Conservation (phyloP, 1,284 basidiomycete genomes). For the Tilletia caries region DNA sequence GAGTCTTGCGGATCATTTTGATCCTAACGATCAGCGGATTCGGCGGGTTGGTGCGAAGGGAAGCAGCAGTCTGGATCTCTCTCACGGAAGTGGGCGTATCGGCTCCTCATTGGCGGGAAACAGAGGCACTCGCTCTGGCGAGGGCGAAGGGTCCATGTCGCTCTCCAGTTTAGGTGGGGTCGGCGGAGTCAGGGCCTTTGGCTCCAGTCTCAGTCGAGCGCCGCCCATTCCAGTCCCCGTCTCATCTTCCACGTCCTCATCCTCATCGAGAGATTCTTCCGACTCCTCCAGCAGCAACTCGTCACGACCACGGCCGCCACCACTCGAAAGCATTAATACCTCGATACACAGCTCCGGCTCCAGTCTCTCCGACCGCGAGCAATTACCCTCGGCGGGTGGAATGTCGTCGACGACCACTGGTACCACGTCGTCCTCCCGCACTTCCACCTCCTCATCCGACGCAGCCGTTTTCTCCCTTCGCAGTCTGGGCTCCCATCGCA, state of each 20-base stretch:
- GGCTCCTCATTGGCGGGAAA: background rate
- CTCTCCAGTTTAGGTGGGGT: background rate
- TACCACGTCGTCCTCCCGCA: constrained; percentile 24
- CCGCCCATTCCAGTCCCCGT: background rate
- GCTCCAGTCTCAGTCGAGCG: background rate
- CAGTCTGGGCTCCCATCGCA: constrained; percentile 33
- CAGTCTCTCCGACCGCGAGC: background rate
- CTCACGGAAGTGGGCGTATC: too few species aligned
- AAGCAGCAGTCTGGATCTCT: too few species aligned
- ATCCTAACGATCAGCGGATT: too few species aligned
- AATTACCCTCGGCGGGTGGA: background rate
- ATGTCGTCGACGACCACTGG: background rate
- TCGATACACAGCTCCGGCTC: background rate
- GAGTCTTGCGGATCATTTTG: constrained; percentile 9
- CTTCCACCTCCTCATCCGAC: constrained; percentile 30
- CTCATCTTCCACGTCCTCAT: background rate
- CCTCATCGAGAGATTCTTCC: background rate
- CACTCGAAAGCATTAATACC: background rate
- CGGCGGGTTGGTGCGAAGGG: too few species aligned
- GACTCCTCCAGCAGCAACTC: background rate
- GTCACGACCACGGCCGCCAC: background rate
- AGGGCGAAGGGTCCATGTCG: background rate
- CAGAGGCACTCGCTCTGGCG: background rate
- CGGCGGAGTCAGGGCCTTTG: background rate
- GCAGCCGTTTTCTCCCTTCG: constrained; percentile 39